Evolutionary conservation across 2,329 filamentous ascomycete genomes (phyloP), one percentile per base, ranked within the genome.

Genomic region (Ophiostoma tasmaniense): DNA sequence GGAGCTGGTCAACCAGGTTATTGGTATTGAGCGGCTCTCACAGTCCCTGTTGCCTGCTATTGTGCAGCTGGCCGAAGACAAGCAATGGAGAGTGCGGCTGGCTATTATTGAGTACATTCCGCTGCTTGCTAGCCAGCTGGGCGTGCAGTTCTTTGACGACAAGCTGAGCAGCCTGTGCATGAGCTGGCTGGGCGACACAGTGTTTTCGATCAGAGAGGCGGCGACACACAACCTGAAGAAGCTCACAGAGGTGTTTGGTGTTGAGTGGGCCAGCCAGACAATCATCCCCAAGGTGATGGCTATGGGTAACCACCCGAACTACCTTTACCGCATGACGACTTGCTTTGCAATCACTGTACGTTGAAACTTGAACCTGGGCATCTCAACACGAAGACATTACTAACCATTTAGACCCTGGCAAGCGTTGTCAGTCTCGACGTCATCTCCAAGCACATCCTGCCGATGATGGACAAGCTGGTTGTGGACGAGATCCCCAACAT

Each of bases 81-180:
- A 99, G 85, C 93, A 98, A 83, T 99, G 95, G 95, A 90, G 95
- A 76, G 95, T 99, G 71, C 91, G 95, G 74, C 85, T 99, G 73
- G 95, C 95, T 71, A 99, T 99, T 78, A 99, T 99, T 79, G 94
- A 99, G 85, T 98, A 99, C 81, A 97, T 99, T 75, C 95, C 95
- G 37, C 86, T 99, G 69, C 88, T 99, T 70, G 95, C 95, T 68
- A 95, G 92, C 76, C 95, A 99, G 79, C 87, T 99, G 14, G 95
- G 95, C 66, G 93, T 98, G 67, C 89, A 96, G 77, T 99, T 99
- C 84, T 99, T 99, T 77, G 93, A 99, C 75, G 95, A 99, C 81
- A 96, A 99, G 82, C 86, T 99, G 68, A 94, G 92, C 79, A 90
- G 89, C 73, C 84, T 99, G 50, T 99, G 95, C 84, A 98, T 99